phyloP scores from a whole-genome alignment of 768 basidiomycete genomes.

The Harrya chromipes region DNA sequence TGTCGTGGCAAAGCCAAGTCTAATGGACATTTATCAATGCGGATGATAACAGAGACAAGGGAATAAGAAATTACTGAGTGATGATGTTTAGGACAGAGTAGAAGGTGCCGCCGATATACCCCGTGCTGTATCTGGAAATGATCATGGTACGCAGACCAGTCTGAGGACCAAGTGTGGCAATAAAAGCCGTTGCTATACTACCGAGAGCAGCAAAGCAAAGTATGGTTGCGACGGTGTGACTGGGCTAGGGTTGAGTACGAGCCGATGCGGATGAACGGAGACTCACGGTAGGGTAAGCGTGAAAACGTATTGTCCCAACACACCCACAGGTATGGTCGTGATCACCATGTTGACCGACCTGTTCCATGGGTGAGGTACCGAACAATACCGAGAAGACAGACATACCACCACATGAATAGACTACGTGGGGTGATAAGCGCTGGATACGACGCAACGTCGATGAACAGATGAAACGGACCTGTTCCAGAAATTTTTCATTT shows the following conservation, averaged over 20 bases:
- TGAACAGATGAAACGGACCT: constrained; percentile 29
- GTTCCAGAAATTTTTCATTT: constrained; percentile 43
- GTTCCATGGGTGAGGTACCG: constrained; percentile 1
- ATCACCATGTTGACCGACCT: constrained; percentile 49
- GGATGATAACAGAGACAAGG: background rate
- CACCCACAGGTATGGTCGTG: constrained; percentile 49
- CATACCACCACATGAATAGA: constrained; percentile 46
- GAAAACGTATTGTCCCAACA: constrained; percentile 46
- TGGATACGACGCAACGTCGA: background rate
- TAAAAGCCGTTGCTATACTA: constrained; percentile 42
- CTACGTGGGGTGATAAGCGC: constrained; percentile 21
- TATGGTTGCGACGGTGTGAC: constrained; percentile 44
- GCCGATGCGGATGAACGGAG: background rate
- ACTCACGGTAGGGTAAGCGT: constrained; percentile 46
- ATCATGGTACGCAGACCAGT: constrained; percentile 57
- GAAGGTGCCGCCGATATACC: constrained; percentile 46
- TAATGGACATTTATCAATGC: constrained; percentile 8
- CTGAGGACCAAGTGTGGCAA: constrained; percentile 51
- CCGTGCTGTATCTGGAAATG: constrained; percentile 46
- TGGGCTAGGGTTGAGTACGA: constrained; percentile 13
- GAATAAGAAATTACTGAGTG: constrained; percentile 35
- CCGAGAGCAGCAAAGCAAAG: constrained; percentile 47
- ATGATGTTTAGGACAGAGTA: constrained; percentile 54
- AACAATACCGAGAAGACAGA: background rate
- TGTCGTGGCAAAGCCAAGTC: constrained; percentile 46